A percentile compares a stretch with the other conserved stretches of the same genome.
phyloP scores from a whole-genome alignment of 2,329 filamentous ascomycete species.

The Trichoderma sp. region DNA sequence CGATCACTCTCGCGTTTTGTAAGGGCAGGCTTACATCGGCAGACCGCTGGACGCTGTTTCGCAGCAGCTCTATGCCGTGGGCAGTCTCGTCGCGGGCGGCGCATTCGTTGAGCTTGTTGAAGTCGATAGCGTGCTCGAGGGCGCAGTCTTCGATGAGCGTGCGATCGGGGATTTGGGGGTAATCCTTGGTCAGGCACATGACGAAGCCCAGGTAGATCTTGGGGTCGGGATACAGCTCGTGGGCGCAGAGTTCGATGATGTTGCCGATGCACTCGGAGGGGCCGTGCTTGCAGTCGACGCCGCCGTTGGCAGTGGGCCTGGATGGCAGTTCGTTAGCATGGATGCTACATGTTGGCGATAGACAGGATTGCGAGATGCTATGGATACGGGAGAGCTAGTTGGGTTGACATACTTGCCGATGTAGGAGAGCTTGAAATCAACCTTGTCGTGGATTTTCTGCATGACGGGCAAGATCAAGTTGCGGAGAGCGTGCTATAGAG shows the following conservation, averaged over 20 bases:
- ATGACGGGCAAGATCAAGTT: constrained; percentile 82
- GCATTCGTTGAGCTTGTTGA: constrained; percentile 77
- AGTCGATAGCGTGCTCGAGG: constrained; percentile 84
- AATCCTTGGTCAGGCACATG: constrained; percentile 81
- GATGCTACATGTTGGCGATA: not conserved
- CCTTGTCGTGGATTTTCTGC: constrained; percentile 75
- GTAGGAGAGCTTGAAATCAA: constrained; percentile 87
- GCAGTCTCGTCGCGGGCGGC: constrained; percentile 73
- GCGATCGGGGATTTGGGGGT: constrained; percentile 71
- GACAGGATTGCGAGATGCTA: not conserved
- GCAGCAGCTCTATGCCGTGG: constrained; percentile 64
- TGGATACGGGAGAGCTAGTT: not conserved
- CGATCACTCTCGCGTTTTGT: not conserved
- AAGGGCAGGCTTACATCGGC: constrained; percentile 45
- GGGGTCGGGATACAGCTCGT: constrained; percentile 75
- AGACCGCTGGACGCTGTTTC: constrained; percentile 64
- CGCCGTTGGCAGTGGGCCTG: constrained; percentile 72
- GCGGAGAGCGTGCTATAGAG: constrained; percentile 65
- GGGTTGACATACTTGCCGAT: constrained; percentile 67
- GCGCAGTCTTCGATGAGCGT: constrained; percentile 83
- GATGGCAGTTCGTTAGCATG: not conserved
- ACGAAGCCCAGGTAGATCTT: constrained; percentile 90
- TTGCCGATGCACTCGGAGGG: constrained; percentile 88
- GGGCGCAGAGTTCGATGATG: constrained; percentile 89
- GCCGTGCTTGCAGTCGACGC: constrained; percentile 85